A percentile compares a stretch with the other conserved stretches of the same genome.
Conservation (phyloP, 148 eudicot species). For the Rhododendron kiyosumense region DNA sequence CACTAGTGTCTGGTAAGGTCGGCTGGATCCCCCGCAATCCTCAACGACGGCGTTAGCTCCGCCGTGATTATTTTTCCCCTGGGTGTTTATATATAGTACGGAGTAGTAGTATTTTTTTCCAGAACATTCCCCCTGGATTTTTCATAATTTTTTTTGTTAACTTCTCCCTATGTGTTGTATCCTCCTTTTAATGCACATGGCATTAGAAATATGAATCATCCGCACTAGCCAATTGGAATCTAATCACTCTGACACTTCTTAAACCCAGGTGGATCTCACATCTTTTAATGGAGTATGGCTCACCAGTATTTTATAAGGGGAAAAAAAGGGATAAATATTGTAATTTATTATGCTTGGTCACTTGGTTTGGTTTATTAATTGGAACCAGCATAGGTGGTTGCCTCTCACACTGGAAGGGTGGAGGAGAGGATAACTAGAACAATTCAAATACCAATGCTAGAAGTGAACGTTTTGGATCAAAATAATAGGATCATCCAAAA, state of each 20-base stretch:
- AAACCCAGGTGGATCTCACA: neutral
- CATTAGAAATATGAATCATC: neutral
- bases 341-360: too few species aligned
- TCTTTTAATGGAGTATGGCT: neutral
- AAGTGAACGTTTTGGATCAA: too few species aligned
- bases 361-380: too few species aligned
- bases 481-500: too few species aligned
- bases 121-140: neutral
- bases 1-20: neutral
- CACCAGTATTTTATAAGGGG: neutral
- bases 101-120: neutral
- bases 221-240: neutral
- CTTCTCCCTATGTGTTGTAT: neutral
- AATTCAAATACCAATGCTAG: too few species aligned
- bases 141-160: neutral
- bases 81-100: neutral
- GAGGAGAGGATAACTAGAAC: too few species aligned
- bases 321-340: too few species aligned
- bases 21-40: neutral
- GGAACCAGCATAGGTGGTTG: too few species aligned
- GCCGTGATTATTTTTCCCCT: neutral
- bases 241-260: neutral
- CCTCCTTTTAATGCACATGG: slow-evolving; percentile 1
- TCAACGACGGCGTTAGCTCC: neutral
- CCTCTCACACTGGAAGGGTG: too few species aligned